phyloP scores from a whole-genome alignment of 2,329 filamentous ascomycete species.

The Fusarium pseudonygamai region DNA sequence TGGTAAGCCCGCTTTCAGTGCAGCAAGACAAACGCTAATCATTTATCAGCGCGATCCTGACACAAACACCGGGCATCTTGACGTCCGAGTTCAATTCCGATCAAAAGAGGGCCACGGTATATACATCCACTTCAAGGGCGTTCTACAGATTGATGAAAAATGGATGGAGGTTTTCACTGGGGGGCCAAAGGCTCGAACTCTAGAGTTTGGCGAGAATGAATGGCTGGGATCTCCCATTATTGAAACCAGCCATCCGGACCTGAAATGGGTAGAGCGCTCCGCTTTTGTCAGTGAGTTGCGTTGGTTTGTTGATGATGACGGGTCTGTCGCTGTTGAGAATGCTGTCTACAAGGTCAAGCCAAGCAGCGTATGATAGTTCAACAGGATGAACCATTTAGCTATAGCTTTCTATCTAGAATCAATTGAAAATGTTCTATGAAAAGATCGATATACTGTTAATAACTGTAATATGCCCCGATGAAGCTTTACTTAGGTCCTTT shows the following conservation, averaged over 20 bases:
- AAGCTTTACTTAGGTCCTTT: background rate
- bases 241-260: background rate
- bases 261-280: slow-evolving; percentile 7
- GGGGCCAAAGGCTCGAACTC: background rate
- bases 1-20: background rate
- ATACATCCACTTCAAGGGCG: background rate
- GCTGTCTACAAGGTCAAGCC: slow-evolving; percentile 1
- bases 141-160: slow-evolving; percentile 3
- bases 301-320: background rate
- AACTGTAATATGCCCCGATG: too few relatives aligned
- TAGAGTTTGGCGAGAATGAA: slow-evolving; percentile 1
- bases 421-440: too few relatives aligned
- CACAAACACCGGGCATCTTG: slow-evolving; percentile 5
- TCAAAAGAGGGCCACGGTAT: background rate
- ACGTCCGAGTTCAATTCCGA: background rate
- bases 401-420: fast-evolving
- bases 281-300: slow-evolving; percentile 8
- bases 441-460: too few relatives aligned
- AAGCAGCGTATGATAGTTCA: fast-evolving
- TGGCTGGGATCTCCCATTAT: background rate
- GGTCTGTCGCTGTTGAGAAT: slow-evolving; percentile 3
- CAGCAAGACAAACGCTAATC: background rate
- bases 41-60: background rate
- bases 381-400: background rate
- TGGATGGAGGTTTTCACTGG: slow-evolving; percentile 12